phyloP scores from a whole-genome alignment of 768 basidiomycete genomes.

The Trametes sanguinea region DNA sequence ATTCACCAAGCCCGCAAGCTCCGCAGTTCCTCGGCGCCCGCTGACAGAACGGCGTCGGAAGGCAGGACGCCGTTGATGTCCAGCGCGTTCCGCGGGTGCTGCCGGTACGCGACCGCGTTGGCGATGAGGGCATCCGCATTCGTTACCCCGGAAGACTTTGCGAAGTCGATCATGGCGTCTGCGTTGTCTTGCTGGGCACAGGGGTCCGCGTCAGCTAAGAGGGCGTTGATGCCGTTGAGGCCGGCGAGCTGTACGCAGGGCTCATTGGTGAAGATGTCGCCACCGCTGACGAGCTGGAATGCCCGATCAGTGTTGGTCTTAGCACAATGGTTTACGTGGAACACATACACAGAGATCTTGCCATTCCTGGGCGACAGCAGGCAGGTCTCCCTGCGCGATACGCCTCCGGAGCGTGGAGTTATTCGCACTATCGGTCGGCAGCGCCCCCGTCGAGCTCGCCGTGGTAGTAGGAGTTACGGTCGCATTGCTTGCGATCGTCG shows the following conservation, averaged over 20 bases:
- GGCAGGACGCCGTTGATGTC: slow-evolving; percentile 45
- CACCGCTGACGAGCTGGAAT: slow-evolving; percentile 36
- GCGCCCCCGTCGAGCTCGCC: too few species aligned
- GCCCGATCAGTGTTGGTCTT: too few species aligned
- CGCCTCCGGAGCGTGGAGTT: slow-evolving; percentile 21
- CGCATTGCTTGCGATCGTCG: too few species aligned
- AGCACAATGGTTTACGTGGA: too few species aligned
- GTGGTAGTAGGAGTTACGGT: too few species aligned
- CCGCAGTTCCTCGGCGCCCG: slow-evolving; percentile 51
- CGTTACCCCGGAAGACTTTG: slow-evolving; percentile 44
- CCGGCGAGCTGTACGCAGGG: slow-evolving; percentile 48
- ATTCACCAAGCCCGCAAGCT: slow-evolving; percentile 53
- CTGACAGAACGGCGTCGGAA: slow-evolving; percentile 56
- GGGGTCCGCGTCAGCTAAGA: slow-evolving; percentile 46
- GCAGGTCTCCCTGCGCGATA: slow-evolving; percentile 38
- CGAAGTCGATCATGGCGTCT: slow-evolving; percentile 53
- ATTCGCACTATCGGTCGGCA: too few species aligned
- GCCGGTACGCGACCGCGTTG: slow-evolving; percentile 45
- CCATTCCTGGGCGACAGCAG: slow-evolving; percentile 44
- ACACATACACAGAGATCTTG: slow-evolving; percentile 42
- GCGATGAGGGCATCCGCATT: slow-evolving; percentile 44
- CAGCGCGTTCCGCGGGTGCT: slow-evolving; percentile 45
- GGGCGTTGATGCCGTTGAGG: slow-evolving; percentile 42
- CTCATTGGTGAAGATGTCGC: slow-evolving; percentile 41
- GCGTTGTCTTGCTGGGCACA: slow-evolving; percentile 53